Evolutionary conservation across 139 green algal genomes (phyloP).

Genomic region (Chlamydomonas sp.): DNA sequence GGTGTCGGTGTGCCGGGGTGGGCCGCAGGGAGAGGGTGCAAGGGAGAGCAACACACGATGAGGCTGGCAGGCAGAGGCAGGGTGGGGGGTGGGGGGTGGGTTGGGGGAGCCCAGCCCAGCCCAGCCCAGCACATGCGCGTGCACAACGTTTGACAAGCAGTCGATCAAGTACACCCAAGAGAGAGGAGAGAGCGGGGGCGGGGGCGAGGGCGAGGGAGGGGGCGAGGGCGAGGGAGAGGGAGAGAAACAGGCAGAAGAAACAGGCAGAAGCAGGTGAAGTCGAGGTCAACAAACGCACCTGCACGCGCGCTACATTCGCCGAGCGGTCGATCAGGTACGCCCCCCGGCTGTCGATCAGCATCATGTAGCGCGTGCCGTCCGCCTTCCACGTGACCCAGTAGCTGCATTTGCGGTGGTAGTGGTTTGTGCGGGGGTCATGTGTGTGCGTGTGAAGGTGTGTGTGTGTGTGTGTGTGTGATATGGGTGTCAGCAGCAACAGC

Average conservation of each 20-base stretch:
- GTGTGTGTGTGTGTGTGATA: no score
- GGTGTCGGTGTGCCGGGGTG: background rate
- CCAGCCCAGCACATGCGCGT: slow-evolving; percentile 48
- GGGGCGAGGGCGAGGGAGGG: background rate
- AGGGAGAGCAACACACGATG: background rate
- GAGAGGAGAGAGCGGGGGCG: background rate
- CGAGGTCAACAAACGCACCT: slow-evolving; percentile 41
- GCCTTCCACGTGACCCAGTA: slow-evolving; percentile 95
- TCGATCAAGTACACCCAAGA: slow-evolving; percentile 91
- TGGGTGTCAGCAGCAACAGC: background rate
- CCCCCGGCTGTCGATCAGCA: slow-evolving; percentile 66
- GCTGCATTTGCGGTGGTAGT: slow-evolving; percentile 11
- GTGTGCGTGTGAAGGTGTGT: background rate
- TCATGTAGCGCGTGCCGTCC: slow-evolving; percentile 93
- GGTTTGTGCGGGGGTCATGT: no score
- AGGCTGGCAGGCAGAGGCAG: background rate
- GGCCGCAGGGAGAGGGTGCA: background rate
- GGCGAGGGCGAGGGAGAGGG: background rate
- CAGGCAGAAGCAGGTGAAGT: background rate
- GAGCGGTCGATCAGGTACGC: slow-evolving; percentile 87
- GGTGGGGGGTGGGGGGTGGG: no score
- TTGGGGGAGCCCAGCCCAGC: slow-evolving; percentile 24
- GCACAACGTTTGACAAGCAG: slow-evolving; percentile 56
- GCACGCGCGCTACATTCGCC: slow-evolving; percentile 47
- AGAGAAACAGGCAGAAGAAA: background rate